phyloP scores from a whole-genome alignment of 2,329 filamentous ascomycete species.

The Cytospora chrysosperma region DNA sequence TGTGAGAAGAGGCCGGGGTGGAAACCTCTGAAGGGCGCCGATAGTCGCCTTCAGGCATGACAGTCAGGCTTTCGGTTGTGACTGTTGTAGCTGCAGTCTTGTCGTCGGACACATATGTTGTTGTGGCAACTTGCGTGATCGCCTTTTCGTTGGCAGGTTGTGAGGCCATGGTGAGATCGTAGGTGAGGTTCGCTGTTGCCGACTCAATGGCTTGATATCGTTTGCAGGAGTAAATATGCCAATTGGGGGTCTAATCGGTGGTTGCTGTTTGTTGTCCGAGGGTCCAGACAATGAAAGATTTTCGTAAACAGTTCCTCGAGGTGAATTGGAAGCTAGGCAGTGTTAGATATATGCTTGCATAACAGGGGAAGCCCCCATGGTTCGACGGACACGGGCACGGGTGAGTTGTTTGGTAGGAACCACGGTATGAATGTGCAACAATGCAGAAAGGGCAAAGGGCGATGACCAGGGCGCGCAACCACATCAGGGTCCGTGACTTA shows the following conservation, averaged over 20 bases:
- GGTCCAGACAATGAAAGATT: not conserved
- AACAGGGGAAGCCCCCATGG: not conserved
- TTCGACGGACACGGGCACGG: not conserved
- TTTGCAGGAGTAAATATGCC: slow-evolving; percentile 9
- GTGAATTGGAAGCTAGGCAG: not conserved
- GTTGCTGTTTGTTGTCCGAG: not conserved
- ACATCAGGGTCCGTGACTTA: not conserved
- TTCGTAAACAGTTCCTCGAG: not conserved
- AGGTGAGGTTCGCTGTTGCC: slow-evolving; percentile 2
- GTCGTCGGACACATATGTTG: not conserved
- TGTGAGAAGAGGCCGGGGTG: slow-evolving; percentile 43
- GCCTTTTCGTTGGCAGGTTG: slow-evolving; percentile 17
- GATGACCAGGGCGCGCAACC: slow-evolving; percentile 2
- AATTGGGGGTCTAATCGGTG: not conserved
- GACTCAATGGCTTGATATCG: slow-evolving; percentile 8
- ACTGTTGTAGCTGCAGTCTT: slow-evolving; percentile 2
- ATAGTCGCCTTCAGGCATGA: not conserved
- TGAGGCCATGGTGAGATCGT: slow-evolving; percentile 4
- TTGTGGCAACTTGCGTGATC: slow-evolving; percentile 9
- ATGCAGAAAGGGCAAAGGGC: not conserved
- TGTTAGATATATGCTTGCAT: slow-evolving; percentile 6
- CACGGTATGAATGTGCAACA: not conserved
- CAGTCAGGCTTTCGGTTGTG: slow-evolving; percentile 5
- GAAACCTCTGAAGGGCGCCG: slow-evolving; percentile 38
- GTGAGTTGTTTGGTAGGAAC: slow-evolving; percentile 7